These are phyloP conservation scores for Achaetomium macrosporum DNA, from an alignment of 2,329 filamentous ascomycete species.

Conservation along the genomic window DNA sequence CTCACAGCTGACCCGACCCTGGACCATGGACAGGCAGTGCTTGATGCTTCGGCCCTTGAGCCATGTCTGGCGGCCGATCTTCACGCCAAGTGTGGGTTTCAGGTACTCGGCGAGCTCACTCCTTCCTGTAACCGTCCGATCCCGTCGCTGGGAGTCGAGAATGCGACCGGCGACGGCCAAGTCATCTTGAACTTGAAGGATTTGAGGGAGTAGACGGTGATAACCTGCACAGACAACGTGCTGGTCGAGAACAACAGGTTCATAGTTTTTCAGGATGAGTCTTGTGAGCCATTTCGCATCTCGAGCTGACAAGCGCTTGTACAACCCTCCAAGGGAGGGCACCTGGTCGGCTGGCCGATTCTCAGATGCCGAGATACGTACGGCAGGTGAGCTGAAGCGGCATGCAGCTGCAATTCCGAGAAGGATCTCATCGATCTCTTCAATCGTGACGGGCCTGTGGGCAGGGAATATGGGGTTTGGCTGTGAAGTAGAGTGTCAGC, in stretches of 20 bases:
- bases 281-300: conserved; percentile 87
- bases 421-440: conserved; percentile 65
- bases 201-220: conserved; percentile 63
- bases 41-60: conserved; percentile 65
- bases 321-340: conserved; percentile 49
- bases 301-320: conserved; percentile 53
- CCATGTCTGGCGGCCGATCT: conserved; percentile 60
- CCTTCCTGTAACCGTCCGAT: conserved; percentile 25
- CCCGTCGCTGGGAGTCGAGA: conserved; percentile 36
- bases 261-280: conserved; percentile 69
- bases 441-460: conserved; percentile 50
- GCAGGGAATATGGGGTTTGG: conserved; percentile 38
- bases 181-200: conserved; percentile 65
- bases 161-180: conserved; percentile 55
- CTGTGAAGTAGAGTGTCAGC: conserved; percentile 29
- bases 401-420: conserved; percentile 61
- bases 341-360: conserved; percentile 29
- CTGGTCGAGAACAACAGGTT: conserved; percentile 59
- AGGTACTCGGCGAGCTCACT: conserved; percentile 33
- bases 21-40: conserved; percentile 63
- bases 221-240: conserved; percentile 51
- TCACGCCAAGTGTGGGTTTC: conserved; percentile 53
- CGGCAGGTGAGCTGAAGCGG: conserved; percentile 62
- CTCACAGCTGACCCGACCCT: conserved; percentile 63
- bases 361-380: conserved; percentile 38